Evolutionary conservation across 2,329 filamentous ascomycete genomes (phyloP).

Genomic region (Sphaerulina vaccinii): DNA sequence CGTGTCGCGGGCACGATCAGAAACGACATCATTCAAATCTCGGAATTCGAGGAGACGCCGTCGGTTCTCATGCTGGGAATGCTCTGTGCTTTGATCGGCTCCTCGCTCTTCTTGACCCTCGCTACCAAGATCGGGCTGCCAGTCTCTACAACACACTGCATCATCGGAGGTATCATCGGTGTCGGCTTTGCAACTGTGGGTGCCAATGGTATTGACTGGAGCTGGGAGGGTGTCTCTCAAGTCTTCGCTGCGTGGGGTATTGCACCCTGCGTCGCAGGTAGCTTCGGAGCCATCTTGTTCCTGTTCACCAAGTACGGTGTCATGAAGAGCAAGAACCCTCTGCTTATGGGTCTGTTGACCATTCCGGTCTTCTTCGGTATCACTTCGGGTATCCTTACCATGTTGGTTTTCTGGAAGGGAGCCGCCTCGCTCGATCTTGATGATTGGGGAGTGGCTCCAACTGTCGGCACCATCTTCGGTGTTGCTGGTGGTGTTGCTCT

Average conservation of each 20-base stretch:
- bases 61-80: constrained; percentile 54
- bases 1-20: constrained; percentile 49
- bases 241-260: constrained; percentile 56
- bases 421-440: constrained; percentile 50
- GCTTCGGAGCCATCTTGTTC: constrained; percentile 50
- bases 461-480: constrained; percentile 56
- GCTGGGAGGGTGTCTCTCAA: constrained; percentile 56
- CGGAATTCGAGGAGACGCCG: constrained; percentile 46
- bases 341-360: constrained; percentile 50
- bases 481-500: constrained; percentile 52
- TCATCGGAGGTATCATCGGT: constrained; percentile 41
- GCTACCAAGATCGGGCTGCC: constrained; percentile 54
- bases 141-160: constrained; percentile 56
- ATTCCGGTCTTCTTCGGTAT: constrained; percentile 50
- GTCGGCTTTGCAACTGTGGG: constrained; percentile 53
- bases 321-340: constrained; percentile 47
- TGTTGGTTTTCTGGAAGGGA: constrained; percentile 58
- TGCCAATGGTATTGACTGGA: constrained; percentile 55
- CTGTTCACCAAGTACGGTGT: constrained; percentile 49
- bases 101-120: constrained; percentile 53
- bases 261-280: constrained; percentile 47
- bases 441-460: constrained; percentile 41
- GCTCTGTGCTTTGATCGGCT: constrained; percentile 55
- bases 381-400: constrained; percentile 47
- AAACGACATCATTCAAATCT: constrained; percentile 48